Base-by-base conservation (phyloP, 2,329 filamentous ascomycete genomes). In the Aspergillus vadensis region DNA sequence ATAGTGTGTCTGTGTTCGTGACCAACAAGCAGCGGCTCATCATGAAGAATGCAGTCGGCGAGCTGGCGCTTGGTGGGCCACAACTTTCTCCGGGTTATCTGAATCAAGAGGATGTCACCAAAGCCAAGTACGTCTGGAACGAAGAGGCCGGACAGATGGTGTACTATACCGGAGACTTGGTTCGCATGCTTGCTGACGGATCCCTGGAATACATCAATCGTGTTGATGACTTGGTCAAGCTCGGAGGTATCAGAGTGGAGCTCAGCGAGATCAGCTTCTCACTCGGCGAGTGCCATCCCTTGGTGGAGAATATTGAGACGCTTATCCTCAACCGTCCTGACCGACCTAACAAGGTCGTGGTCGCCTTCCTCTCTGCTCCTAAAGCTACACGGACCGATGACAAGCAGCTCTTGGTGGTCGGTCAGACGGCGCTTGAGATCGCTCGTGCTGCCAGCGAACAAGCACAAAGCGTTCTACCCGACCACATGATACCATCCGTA, bases 151-250 rank as follows among this genome's bases (percentile, higher is more conserved):
- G 44, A 0, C 65, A 70, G 44, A 62, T 41, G 6, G 44, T 75
- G 9, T 77, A 77, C 56, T 70, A 71, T n/a, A 75, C 74, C 0
- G 74, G 74, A 39, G 74, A 75, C 52, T 59, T 72, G 12, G 73
- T 72, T 10, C 57, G 68, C 4, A 69, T 70, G 66, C 66, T 70
- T 48, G 36, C 60, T 4, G 67, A 70, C 57, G 67, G 67, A 3
- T 67, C 66, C 4, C 55, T 72, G 39, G 67, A 69, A 32, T 72
- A 68, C 39, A 64, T 72, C 39, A 68, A 65, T 36, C 70, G 70
- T 27, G 65, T 68, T 10, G 70, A 72, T 59, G 67, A 69, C 27
- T 53, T 69, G 55, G 65, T 72, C 44, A 73, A 73, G 49, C 57
- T 73, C 27, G 64, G 65, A 10, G 70, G 70, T 25, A 69, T 70